Evolutionary conservation across 169 alveolate genomes (phyloP).

Genomic region (Theileria equi): DNA sequence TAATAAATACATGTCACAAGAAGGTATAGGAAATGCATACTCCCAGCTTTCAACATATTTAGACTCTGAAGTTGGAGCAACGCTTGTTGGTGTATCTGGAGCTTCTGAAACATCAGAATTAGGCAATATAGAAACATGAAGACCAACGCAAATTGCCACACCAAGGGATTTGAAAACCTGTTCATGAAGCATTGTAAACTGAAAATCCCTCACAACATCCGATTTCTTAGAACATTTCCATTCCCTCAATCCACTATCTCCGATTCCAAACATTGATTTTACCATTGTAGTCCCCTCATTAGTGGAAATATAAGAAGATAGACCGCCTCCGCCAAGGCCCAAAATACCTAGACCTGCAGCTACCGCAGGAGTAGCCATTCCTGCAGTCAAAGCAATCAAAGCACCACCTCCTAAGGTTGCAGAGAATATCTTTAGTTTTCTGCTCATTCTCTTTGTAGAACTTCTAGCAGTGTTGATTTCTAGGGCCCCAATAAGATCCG

Average conservation of each 20-base stretch:
- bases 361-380: constrained; percentile 84
- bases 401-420: constrained; percentile 87
- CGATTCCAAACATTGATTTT: constrained; percentile 80
- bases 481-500: constrained; percentile 68
- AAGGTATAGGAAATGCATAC: constrained; percentile 63
- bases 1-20: constrained; percentile 71
- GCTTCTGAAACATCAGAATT: too few species aligned
- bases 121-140: constrained; percentile 38
- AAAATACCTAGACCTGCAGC: constrained; percentile 80
- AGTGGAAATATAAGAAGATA: constrained; percentile 75
- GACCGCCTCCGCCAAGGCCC: constrained; percentile 75
- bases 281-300: constrained; percentile 77
- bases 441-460: constrained; percentile 59
- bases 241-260: constrained; percentile 81
- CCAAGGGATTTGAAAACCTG: constrained; percentile 68
- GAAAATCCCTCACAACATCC: constrained; percentile 70
- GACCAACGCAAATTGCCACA: constrained; percentile 76
- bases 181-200: constrained; percentile 74
- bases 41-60: constrained; percentile 77
- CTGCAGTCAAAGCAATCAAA: constrained; percentile 84
- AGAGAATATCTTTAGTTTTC: constrained; percentile 74
- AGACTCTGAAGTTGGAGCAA: constrained; percentile 28
- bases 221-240: constrained; percentile 76
- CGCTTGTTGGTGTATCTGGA: too few species aligned
- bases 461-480: constrained; percentile 57